Percentiles rank a stretch among this genome's conserved stretches.
These are phyloP conservation scores for Thalassiosira livingstoniorum DNA, from an alignment of 352 stramenopile genomes.

Conservation along the genomic window DNA sequence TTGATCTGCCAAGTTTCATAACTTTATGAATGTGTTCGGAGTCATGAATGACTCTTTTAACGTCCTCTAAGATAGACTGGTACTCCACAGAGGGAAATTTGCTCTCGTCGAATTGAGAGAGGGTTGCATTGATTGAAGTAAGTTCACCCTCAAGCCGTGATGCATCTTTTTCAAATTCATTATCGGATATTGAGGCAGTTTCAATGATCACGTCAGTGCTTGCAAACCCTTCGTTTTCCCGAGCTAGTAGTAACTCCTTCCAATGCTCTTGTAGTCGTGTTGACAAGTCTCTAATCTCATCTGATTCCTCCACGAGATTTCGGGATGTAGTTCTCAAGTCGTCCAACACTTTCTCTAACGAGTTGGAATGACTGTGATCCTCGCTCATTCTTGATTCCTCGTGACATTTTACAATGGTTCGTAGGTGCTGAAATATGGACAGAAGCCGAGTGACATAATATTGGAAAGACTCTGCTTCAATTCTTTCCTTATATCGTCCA, in stretches of 20 bases:
- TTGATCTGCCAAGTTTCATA: constrained; percentile 21
- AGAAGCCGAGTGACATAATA: constrained; percentile 32
- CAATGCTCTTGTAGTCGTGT: constrained; percentile 30
- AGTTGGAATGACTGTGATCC: background rate
- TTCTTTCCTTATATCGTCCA: constrained; percentile 31
- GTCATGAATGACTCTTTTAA: constrained; percentile 24
- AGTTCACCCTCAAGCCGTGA: constrained; percentile 21
- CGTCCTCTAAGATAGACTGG: constrained; percentile 16
- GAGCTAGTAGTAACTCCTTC: constrained; percentile 32
- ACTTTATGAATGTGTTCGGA: constrained; percentile 14
- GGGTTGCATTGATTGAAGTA: constrained; percentile 22
- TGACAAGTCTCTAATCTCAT: constrained; percentile 24
- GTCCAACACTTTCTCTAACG: constrained; percentile 13
- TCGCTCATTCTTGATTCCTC: constrained; percentile 2
- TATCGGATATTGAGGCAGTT: constrained; percentile 1
- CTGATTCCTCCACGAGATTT: constrained; percentile 33
- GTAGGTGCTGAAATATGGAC: constrained; percentile 22
- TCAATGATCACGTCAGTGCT: constrained; percentile 21
- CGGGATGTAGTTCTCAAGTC: constrained; percentile 36
- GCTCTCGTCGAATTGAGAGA: constrained; percentile 8
- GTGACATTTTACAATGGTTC: constrained; percentile 3
- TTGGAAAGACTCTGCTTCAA: constrained; percentile 38
- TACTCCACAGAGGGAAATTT: background rate
- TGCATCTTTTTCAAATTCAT: constrained; percentile 22
- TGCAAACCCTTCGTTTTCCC: constrained; percentile 18